Conservation (phyloP, 441 rosid genomes). For the Biscutella laevigata region DNA sequence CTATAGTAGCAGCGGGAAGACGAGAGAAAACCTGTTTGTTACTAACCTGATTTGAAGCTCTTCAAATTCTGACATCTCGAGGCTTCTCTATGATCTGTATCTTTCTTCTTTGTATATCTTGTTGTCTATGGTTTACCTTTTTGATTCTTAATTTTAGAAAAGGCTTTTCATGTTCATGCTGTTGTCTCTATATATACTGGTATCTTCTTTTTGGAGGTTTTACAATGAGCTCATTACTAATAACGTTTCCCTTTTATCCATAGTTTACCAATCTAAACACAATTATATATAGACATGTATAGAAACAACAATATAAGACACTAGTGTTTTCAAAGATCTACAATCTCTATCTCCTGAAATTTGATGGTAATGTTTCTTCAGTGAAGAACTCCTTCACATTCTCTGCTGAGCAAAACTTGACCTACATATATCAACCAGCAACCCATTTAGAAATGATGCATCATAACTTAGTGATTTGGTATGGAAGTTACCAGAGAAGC, state of each 20-base stretch:
- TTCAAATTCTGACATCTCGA: constrained; percentile 7
- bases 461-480: not conserved
- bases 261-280: not conserved
- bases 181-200: constrained; percentile 20
- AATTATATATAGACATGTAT: not conserved
- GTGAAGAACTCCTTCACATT: constrained; percentile 67
- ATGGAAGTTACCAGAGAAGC: constrained; percentile 64
- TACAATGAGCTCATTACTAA: constrained; percentile 16
- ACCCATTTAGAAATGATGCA: not conserved
- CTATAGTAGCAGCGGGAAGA: no score
- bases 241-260: not conserved
- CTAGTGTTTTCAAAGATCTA: not conserved
- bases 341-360: constrained; percentile 36
- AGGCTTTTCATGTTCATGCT: constrained; percentile 21
- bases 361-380: constrained; percentile 58
- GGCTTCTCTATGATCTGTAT: constrained; percentile 10
- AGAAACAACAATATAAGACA: constrained; percentile 6
- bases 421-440: no score
- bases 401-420: constrained; percentile 65
- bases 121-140: constrained; percentile 10
- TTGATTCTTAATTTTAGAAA: constrained; percentile 24
- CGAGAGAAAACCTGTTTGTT: no score
- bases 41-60: constrained; percentile 53
- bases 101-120: no score
- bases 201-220: constrained; percentile 22